A percentile compares a stretch with the other conserved stretches of the same genome.
These are phyloP conservation scores for Tetradesmus lagerheimii DNA, from an alignment of 139 green algal genomes.

Conservation along the genomic window DNA sequence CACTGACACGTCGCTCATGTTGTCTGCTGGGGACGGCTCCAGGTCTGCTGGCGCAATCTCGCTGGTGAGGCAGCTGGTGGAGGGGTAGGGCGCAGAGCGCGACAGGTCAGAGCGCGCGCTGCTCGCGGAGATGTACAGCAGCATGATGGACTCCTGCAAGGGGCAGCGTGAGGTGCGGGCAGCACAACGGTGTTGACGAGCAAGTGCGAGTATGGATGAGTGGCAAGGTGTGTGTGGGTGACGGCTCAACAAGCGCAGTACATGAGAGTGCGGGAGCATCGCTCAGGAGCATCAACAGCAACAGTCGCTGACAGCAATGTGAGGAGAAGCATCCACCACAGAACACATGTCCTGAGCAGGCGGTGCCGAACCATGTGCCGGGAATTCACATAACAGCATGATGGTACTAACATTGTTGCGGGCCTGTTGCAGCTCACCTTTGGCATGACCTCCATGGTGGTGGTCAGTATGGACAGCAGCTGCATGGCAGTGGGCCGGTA, in stretches of 20 bases:
- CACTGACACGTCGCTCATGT: conserved; percentile 42
- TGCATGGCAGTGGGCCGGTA: conserved; percentile 66
- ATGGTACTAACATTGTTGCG: no score
- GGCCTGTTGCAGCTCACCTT: conserved; percentile 19
- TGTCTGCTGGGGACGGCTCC: conserved; percentile 36
- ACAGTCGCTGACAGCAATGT: background rate
- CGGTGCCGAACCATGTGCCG: no score
- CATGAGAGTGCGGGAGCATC: no score
- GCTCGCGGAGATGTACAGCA: conserved; percentile 57
- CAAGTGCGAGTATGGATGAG: no score
- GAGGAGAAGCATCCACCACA: background rate
- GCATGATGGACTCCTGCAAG: conserved; percentile 55
- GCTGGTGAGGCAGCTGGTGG: conserved; percentile 47
- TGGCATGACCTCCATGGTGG: conserved; percentile 63
- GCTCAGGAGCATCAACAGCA: no score
- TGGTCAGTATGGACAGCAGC: conserved; percentile 68
- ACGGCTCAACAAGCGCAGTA: no score
- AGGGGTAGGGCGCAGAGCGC: conserved; percentile 17
- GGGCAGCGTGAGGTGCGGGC: conserved; percentile 37
- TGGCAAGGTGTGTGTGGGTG: no score
- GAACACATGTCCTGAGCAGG: background rate
- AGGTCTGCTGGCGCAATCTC: conserved; percentile 47
- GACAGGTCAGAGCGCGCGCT: background rate
- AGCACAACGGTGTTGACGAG: background rate
- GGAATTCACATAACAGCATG: background rate